Evolutionary conservation across 192 early-diverging fungal species (phyloP), one percentile per base, ranked within the genome.

Genomic region (Dimargaris cristalligena): DNA sequence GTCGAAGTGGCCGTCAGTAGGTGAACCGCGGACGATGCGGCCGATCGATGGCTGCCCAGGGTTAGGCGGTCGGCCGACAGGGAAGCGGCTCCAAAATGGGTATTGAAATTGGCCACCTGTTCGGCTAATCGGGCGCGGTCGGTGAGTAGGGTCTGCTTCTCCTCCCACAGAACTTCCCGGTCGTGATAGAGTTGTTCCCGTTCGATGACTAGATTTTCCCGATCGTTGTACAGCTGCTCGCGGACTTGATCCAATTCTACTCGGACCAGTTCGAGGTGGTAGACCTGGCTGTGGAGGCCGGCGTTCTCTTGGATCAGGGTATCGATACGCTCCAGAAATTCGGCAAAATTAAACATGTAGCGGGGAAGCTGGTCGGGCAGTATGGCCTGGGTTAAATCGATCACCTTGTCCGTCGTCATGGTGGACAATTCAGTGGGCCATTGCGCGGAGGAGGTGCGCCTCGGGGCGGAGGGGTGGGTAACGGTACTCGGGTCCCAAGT

Each of bases 301-400:
- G 34, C 18, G 16, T 57, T 57, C 32, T 57, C 55, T 10, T 38
- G 55, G 1, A 57, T 34, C 34, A 57, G 11, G n/a, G 30, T 57
- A 34, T 57, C 32, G 33, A 57, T 57, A 6, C 55, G 55, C 35
- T 57, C 55, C 4, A 57, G 34, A n/a, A 57, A 57, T n/a, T 57
- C 55, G 33, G 55, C 55, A 35, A 57, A 57, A 34, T 34, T 57
- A 57, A 57, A 57, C 16, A 57, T 57, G 33, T 11, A 32, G 3
- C 55, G 55, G 6, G 55, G 55, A 18, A 57, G 55, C 35, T 57
- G 55, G n/a, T 57, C 55, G 4, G 55, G 55, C 55, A 57, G 23
- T 4, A 57, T 23, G 13, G 22, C n/a, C 23, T 35, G 33, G 3
- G 3, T n/a, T 9, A 57, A 34, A 34, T 57, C 55, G 0, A 57